Base-by-base conservation (phyloP, 495 filamentous ascomycete species). In the Choiromyces venosus region DNA sequence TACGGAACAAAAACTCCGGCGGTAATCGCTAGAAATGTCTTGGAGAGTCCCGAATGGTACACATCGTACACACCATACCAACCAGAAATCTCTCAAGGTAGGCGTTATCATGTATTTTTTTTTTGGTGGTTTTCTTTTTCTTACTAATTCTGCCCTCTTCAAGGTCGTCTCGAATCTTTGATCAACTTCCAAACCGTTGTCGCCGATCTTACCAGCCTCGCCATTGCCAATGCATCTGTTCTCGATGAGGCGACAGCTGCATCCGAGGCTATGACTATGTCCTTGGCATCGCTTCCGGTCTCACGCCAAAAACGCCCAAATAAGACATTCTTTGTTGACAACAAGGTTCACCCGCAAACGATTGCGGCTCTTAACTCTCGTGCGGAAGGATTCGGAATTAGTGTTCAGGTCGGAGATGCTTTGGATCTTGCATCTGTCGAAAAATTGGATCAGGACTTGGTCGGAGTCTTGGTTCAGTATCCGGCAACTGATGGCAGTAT, bases 11-110 rank as follows among this genome's bases (percentile, higher is more conserved):
- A 89, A 76, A 90, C 92, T 1, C 95, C 95, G 25, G 90, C 92
- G 69, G 95, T 98, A 40, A 97, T 99, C 81, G 92, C 96, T 83
- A 87, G 95, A 78, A 99, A 99, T 82, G 87, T 98, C 12, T 85
- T 99, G 39, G 94, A 99, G 86, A 92, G 89, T 79, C 95, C 95
- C 1, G 96, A 90, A 21, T 99, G 95, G 95, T 99, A 99, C 83
- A 99, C 95, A 56, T 97, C 94, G 82, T 99, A 99, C 81, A 98
- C 95, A 0, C 95, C 95, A 37, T 99, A 99, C 83, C 95, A 99
- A 82, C 94, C 95, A 3, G 95, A 99, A 84, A 98, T 99, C 85
- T 96, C 93, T 80, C 95, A 99, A 83, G 95, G 86, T 68, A 56
- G 78, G 70, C 71, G 44, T 61, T 18, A 16, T 61, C 25, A 61